Evolutionary conservation across 2,329 filamentous ascomycete genomes (phyloP).

Genomic region (Cytospora piceicola): DNA sequence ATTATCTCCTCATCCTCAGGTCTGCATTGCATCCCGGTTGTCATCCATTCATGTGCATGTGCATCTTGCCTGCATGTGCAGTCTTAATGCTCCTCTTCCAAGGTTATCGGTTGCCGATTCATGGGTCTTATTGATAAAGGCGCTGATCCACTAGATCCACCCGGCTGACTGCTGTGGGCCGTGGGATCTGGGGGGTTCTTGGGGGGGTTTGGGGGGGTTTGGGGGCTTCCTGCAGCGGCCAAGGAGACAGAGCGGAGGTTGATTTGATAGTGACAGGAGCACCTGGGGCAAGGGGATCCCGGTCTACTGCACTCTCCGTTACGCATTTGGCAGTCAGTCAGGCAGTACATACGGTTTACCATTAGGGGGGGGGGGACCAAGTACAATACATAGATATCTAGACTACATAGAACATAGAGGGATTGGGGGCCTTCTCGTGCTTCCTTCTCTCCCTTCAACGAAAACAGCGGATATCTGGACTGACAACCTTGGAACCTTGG

Average conservation of each 20-base stretch:
- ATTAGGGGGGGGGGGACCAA: background rate
- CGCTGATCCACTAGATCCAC: background rate
- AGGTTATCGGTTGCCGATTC: background rate
- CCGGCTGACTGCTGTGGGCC: background rate
- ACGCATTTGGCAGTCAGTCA: background rate
- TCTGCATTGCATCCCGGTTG: background rate
- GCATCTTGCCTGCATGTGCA: slow-evolving; percentile 9
- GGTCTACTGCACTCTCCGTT: background rate
- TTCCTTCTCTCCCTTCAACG: background rate
- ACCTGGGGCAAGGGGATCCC: background rate
- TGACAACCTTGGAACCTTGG: too few relatives aligned
- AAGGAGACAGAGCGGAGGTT: background rate
- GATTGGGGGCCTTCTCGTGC: background rate
- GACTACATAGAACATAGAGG: background rate
- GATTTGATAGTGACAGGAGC: background rate
- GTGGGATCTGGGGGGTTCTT: too few relatives aligned
- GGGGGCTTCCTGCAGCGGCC: background rate
- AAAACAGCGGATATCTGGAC: background rate
- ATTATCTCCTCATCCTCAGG: slow-evolving; percentile 8
- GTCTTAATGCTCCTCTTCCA: background rate
- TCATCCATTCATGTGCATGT: slow-evolving; percentile 15
- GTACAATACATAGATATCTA: background rate
- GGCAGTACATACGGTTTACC: background rate
- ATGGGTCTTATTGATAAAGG: background rate
- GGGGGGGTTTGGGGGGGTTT: too few relatives aligned